A percentile compares a stretch with the other conserved stretches of the same genome.
Conservation (phyloP, 2,329 filamentous ascomycete genomes). For the Trichoderma sp. region DNA sequence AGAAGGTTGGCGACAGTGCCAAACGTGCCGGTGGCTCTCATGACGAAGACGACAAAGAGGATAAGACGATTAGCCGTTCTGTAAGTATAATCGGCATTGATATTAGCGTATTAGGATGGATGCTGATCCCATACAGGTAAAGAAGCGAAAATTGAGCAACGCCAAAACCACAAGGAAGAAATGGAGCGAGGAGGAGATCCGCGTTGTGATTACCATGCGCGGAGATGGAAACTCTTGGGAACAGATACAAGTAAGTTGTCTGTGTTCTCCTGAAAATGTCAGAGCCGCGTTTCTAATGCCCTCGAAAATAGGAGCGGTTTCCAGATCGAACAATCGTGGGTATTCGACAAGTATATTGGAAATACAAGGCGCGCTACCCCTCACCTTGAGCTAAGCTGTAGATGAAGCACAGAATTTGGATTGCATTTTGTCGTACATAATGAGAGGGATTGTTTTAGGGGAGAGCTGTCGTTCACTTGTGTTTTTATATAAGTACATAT, state of each 20-base stretch:
- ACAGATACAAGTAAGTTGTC: neutral
- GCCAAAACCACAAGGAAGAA: neutral
- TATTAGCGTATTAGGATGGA: neutral
- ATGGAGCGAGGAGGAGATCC: neutral
- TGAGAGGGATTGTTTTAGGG: neutral
- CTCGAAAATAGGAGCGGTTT: neutral
- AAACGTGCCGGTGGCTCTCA: no score
- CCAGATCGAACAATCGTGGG: neutral
- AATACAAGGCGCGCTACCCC: neutral
- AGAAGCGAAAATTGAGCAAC: neutral
- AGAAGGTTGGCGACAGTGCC: neutral
- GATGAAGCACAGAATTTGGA: no score
- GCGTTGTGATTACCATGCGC: neutral
- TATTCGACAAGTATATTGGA: neutral
- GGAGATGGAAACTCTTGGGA: neutral
- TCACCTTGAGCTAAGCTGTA: neutral
- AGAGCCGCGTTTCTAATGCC: neutral
- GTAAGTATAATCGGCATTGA: neutral
- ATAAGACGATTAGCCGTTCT: neutral
- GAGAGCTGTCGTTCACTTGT: no score
- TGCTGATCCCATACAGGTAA: neutral
- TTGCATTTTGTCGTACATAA: neutral
- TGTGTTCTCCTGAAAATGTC: neutral
- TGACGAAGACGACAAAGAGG: neutral
- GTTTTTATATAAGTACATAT: no score